A percentile compares a stretch with the other conserved stretches of the same genome.
These are phyloP conservation scores for Juncus effusus DNA, from an alignment of 176 grass and related monocot species.

Conservation along the genomic window DNA sequence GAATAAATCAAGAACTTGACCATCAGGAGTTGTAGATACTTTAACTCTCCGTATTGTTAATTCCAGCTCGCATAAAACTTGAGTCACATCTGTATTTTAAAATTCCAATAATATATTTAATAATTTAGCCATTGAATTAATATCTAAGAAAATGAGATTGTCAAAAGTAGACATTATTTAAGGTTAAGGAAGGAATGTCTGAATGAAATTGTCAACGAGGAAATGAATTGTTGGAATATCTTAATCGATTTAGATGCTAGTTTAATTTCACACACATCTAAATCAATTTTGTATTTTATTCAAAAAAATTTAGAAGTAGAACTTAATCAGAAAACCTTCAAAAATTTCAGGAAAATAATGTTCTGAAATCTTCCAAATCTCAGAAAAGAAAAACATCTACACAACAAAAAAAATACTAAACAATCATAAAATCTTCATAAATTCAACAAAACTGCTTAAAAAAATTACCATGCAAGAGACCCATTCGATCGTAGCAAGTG, in stretches of 20 bases:
- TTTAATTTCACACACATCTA: no score
- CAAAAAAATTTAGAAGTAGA: neutral
- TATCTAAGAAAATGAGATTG: no score
- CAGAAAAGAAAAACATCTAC: neutral
- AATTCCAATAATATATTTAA: slow-evolving; percentile 21
- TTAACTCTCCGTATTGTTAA: slow-evolving; percentile 77
- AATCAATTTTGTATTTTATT: no score
- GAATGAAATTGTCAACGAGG: no score
- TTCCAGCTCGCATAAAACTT: slow-evolving; percentile 57
- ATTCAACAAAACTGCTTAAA: neutral
- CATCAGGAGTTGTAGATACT: slow-evolving; percentile 80
- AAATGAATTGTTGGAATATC: no score
- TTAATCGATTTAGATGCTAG: no score
- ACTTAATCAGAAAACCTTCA: neutral
- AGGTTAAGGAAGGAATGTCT: no score
- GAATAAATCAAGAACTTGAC: slow-evolving; percentile 71
- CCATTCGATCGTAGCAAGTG: slow-evolving; percentile 74
- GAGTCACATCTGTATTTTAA: slow-evolving; percentile 56
- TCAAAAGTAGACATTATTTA: no score
- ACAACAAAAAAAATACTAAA: slow-evolving; percentile 1
- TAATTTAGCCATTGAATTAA: neutral
- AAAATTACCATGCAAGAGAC: slow-evolving; percentile 59
- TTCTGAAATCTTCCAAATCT: neutral
- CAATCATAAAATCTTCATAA: neutral
- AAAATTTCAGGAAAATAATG: neutral